phyloP scores from a whole-genome alignment of 306 rosid genomes.

The Vigna radiata region DNA sequence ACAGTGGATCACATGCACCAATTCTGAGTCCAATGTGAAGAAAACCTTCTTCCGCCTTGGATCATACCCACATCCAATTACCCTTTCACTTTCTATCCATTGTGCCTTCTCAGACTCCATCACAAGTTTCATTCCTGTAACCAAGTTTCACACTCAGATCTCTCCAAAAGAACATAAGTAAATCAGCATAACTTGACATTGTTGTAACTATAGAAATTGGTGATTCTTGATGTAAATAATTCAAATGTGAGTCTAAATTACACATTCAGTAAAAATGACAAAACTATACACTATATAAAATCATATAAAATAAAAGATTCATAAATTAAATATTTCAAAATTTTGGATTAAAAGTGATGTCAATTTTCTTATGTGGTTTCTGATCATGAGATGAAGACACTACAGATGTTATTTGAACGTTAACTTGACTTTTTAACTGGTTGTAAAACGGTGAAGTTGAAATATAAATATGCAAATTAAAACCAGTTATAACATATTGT shows the following conservation, averaged over 20 bases:
- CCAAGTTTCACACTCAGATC: slow-evolving; percentile 25
- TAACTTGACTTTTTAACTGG: not conserved
- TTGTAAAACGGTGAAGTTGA: not conserved
- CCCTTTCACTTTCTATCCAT: slow-evolving; percentile 75
- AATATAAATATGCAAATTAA: no score
- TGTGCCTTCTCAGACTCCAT: slow-evolving; percentile 65
- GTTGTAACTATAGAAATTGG: not conserved
- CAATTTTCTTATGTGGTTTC: no score
- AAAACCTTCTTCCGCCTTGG: slow-evolving; percentile 81
- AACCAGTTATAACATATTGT: no score
- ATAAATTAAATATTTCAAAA: no score
- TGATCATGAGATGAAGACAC: no score
- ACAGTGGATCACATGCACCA: slow-evolving; percentile 76
- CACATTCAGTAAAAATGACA: no score
- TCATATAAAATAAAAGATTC: no score
- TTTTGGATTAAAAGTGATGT: no score
- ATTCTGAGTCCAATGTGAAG: slow-evolving; percentile 83
- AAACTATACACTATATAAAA: no score
- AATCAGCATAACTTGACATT: not conserved
- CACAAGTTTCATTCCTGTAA: slow-evolving; percentile 76
- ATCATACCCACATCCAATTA: slow-evolving; percentile 91
- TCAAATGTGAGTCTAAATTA: no score
- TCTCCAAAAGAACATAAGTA: not conserved
- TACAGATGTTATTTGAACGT: not conserved
- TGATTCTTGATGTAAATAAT: not conserved